phyloP scores from a whole-genome alignment of 139 green algal species.

The Coccomyxa sp. region DNA sequence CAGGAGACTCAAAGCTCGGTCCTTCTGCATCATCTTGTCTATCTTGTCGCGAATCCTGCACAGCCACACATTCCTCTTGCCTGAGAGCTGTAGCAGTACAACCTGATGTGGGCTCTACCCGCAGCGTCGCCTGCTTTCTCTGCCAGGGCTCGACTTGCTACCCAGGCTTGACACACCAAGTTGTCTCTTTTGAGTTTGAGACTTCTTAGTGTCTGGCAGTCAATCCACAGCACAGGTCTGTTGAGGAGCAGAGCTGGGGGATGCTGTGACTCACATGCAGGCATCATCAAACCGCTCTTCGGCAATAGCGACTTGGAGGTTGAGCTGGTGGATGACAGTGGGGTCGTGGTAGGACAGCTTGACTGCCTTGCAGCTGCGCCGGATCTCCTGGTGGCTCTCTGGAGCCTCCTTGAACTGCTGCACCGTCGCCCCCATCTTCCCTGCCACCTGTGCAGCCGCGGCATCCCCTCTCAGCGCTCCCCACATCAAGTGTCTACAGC shows the following conservation, averaged over 20 bases:
- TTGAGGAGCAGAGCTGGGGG: background rate
- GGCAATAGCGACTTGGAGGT: constrained; percentile 74
- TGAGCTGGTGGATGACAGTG: constrained; percentile 68
- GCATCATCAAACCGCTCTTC: constrained; percentile 80
- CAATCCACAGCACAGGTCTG: background rate
- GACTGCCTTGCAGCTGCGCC: constrained; percentile 53
- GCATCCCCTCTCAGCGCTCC: no score
- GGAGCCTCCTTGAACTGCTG: background rate
- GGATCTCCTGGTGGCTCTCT: constrained; percentile 44
- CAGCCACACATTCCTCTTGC: no score
- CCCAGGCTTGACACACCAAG: no score
- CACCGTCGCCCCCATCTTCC: constrained; percentile 6
- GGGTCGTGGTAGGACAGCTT: constrained; percentile 67
- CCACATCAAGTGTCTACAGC: no score
- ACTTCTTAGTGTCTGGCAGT: no score
- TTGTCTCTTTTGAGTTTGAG: no score
- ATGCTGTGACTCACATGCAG: constrained; percentile 3
- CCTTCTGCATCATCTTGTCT: constrained; percentile 36
- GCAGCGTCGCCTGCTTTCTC: no score
- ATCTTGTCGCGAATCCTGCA: constrained; percentile 45
- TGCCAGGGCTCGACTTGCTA: no score
- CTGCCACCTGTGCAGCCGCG: background rate
- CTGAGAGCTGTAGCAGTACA: no score
- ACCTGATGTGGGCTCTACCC: no score
- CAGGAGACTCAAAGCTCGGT: constrained; percentile 30